These are phyloP conservation scores for Colletotrichum limetticola DNA, from an alignment of 2,329 filamentous ascomycete genomes.

Conservation along the genomic window DNA sequence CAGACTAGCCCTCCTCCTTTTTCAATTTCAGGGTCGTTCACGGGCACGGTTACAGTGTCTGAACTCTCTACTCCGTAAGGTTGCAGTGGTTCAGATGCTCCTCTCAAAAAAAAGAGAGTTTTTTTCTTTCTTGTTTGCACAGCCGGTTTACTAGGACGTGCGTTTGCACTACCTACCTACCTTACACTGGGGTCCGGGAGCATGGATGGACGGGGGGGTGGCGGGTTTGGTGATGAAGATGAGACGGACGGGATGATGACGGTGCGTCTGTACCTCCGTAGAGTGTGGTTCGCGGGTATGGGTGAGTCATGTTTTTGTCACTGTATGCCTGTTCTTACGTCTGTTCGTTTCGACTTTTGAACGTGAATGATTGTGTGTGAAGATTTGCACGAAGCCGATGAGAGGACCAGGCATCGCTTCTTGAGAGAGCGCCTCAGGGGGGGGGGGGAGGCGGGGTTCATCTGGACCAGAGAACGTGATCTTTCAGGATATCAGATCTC, in stretches of 20 bases:
- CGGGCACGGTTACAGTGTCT: conserved; percentile 1
- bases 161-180: neutral
- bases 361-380: neutral
- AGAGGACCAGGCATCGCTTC: neutral
- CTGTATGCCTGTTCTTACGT: neutral
- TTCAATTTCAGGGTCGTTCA: neutral
- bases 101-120: neutral
- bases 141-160: neutral
- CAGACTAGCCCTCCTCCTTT: neutral
- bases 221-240: neutral
- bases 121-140: neutral
- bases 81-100: neutral
- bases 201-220: neutral
- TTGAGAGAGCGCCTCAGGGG: neutral
- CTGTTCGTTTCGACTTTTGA: neutral
- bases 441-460: too few relatives aligned
- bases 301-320: neutral
- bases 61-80: neutral
- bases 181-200: neutral
- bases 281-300: neutral
- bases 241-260: neutral
- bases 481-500: neutral
- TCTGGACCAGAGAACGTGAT: neutral
- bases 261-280: neutral
- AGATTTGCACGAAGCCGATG: neutral